Evolutionary conservation across 2,329 filamentous ascomycete genomes (phyloP).

Genomic region (Aspergillus unguis): DNA sequence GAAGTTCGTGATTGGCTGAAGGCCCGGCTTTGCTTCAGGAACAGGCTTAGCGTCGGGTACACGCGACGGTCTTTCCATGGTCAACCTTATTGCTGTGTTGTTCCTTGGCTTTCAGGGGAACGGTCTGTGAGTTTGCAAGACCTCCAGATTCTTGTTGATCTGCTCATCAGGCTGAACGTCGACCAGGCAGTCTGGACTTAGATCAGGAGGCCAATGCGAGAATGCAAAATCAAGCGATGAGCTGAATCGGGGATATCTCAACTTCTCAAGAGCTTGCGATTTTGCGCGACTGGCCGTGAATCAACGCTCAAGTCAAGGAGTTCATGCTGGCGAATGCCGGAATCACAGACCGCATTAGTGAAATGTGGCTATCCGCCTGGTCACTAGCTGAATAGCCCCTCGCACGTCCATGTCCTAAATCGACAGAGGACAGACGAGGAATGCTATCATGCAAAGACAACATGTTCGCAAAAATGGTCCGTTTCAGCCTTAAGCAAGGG

Average conservation of each 20-base stretch:
- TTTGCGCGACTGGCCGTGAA: no score
- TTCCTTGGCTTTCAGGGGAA: not conserved
- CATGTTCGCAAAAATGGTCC: not conserved
- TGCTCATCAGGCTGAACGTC: not conserved
- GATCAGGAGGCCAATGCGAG: not conserved
- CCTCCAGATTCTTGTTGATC: not conserved
- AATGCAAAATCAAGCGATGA: no score
- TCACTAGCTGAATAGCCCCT: not conserved
- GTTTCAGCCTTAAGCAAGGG: constrained; percentile 6
- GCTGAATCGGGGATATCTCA: no score
- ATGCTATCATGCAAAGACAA: not conserved
- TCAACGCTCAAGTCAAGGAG: not conserved
- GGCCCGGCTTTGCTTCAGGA: constrained; percentile 21
- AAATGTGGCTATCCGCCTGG: not conserved
- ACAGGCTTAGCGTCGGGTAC: constrained; percentile 28
- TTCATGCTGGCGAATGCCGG: not conserved
- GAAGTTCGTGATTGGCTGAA: not conserved
- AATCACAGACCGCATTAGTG: not conserved
- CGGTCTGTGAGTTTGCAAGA: not conserved
- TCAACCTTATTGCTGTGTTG: not conserved
- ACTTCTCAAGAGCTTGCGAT: no score
- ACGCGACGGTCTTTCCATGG: not conserved
- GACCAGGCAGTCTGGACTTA: not conserved
- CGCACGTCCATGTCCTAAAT: not conserved
- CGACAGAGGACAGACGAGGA: not conserved